Evolutionary conservation across 106 monocot species (phyloP).

Genomic region (Allium fistulosum): DNA sequence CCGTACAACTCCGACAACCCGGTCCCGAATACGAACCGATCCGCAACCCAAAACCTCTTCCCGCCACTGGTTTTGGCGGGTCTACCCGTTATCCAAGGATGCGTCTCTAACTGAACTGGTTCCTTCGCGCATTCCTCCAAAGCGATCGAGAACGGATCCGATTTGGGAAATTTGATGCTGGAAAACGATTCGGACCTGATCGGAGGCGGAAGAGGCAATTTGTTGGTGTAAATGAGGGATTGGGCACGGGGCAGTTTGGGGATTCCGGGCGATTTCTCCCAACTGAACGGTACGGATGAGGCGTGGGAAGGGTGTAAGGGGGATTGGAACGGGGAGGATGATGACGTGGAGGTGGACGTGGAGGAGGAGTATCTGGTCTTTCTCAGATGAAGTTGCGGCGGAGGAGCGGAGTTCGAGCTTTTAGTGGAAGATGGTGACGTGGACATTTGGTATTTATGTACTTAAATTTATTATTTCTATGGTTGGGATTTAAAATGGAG

Average conservation of each 20-base stretch:
- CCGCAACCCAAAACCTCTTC: background rate
- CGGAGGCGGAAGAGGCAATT: background rate
- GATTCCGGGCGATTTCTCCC: slow-evolving; percentile 6
- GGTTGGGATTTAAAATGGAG: background rate
- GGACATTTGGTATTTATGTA: background rate
- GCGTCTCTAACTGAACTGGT: background rate
- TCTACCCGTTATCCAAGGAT: background rate
- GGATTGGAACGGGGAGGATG: background rate
- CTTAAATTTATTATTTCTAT: background rate
- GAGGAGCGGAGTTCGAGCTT: background rate
- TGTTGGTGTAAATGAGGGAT: background rate
- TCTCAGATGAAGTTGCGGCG: background rate
- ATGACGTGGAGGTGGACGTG: background rate
- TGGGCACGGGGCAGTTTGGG: slow-evolving; percentile 1
- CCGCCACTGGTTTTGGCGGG: background rate
- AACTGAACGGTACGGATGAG: slow-evolving; percentile 5
- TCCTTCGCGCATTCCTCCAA: slow-evolving; percentile 5
- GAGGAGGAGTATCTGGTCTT: background rate
- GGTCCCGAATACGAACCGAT: background rate
- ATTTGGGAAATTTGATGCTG: background rate
- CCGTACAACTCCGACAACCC: slow-evolving; percentile 5
- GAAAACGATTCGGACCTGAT: slow-evolving; percentile 2
- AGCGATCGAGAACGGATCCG: slow-evolving; percentile 6
- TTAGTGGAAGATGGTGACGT: background rate
- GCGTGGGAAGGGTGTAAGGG: slow-evolving; percentile 1